A percentile compares a stretch with the other conserved stretches of the same genome.
Evolutionary conservation across 805 yeast genomes (phyloP).

Genomic region (Candida maris): DNA sequence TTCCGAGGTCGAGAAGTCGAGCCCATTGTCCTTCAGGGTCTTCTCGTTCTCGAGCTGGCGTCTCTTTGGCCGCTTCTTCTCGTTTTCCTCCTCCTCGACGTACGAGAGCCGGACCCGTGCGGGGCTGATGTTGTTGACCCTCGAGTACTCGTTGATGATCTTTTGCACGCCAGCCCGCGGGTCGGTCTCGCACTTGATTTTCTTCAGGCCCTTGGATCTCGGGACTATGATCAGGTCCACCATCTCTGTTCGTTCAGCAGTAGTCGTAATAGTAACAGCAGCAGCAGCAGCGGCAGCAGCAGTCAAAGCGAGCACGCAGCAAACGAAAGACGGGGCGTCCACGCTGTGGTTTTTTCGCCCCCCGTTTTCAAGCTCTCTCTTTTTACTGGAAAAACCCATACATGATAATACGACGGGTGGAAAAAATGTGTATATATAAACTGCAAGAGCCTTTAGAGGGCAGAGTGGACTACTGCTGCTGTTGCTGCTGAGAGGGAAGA

Average conservation of each 20-base stretch:
- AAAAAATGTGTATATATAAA: no score
- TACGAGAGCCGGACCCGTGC: constrained; percentile 57
- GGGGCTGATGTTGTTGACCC: constrained; percentile 37
- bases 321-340: no score
- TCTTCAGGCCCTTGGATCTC: constrained; percentile 56
- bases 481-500: no score
- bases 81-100: constrained; percentile 25
- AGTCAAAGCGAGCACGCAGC: constrained; percentile 1
- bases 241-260: no score
- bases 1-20: constrained; percentile 29
- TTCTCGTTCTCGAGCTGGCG: constrained; percentile 43
- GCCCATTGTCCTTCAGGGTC: constrained; percentile 44
- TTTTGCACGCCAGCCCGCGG: constrained; percentile 31
- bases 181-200: constrained; percentile 41
- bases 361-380: no score
- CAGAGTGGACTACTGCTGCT: no score
- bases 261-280: no score
- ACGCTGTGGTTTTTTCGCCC: no score
- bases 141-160: constrained; percentile 39
- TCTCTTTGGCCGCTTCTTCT: constrained; percentile 33
- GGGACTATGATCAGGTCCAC: constrained; percentile 50
- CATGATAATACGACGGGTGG: no score
- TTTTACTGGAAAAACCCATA: no score
- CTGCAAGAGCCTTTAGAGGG: no score
- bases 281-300: not conserved